Percentiles rank a stretch among this genome's conserved stretches.
Conservation (phyloP, 148 eudicot genomes). For the Linanthus parryae region DNA sequence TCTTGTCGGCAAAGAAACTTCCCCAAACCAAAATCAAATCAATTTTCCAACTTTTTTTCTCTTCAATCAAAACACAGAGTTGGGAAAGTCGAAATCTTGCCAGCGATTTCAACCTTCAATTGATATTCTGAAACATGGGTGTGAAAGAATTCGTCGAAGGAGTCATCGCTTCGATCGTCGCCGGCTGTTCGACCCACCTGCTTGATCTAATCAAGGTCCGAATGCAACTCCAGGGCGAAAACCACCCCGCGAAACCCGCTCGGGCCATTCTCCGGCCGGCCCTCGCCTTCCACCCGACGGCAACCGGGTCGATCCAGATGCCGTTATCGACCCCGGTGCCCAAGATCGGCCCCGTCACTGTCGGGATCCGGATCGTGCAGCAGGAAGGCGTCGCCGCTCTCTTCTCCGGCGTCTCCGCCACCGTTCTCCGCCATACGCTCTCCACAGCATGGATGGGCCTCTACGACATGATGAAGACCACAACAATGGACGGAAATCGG, state of each 20-base stretch:
- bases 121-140: too few relatives aligned
- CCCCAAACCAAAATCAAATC: too few relatives aligned
- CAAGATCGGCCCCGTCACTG: conserved; percentile 29
- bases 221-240: conserved; percentile 58
- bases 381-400: conserved; percentile 39
- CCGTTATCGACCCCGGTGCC: conserved; percentile 19
- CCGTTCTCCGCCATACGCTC: conserved; percentile 48
- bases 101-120: too few relatives aligned
- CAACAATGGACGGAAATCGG: too few relatives aligned
- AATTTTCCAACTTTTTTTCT: too few relatives aligned
- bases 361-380: conserved; percentile 29
- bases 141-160: conserved; percentile 56
- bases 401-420: conserved; percentile 51
- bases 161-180: conserved; percentile 46
- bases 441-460: conserved; percentile 58
- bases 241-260: background rate
- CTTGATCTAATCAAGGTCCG: conserved; percentile 55
- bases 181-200: conserved; percentile 59
- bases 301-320: background rate
- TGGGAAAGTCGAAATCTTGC: too few relatives aligned
- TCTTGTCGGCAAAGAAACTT: too few relatives aligned
- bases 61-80: too few relatives aligned
- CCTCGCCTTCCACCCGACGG: conserved; percentile 21
- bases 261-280: conserved; percentile 32
- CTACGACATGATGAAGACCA: too few relatives aligned